Evolutionary conservation across 306 rosid species (phyloP).

Genomic region (Clitoria ternatea): DNA sequence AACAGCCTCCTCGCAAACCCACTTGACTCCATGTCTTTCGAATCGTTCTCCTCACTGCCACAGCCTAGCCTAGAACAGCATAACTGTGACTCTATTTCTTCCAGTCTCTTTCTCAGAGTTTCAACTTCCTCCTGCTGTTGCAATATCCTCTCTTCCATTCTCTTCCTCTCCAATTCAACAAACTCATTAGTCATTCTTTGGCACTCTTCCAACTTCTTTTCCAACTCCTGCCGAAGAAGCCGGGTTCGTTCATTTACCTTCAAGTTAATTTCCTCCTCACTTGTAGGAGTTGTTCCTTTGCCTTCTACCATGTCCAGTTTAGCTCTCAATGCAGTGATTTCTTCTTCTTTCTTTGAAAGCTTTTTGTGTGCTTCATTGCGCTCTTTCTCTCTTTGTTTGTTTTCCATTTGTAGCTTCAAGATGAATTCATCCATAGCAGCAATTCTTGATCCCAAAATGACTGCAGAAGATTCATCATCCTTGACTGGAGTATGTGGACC

Average conservation of each 20-base stretch:
- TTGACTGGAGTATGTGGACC: conserved; percentile 79
- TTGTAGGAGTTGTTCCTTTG: conserved; percentile 38
- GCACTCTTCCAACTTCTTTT: conserved; percentile 84
- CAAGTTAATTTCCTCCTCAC: conserved; percentile 76
- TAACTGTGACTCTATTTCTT: conserved; percentile 80
- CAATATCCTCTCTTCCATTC: conserved; percentile 86
- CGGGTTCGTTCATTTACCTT: conserved; percentile 72
- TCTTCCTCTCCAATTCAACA: conserved; percentile 83
- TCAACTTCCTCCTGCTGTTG: conserved; percentile 96
- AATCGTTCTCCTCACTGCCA: conserved; percentile 26
- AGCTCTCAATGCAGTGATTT: conserved; percentile 64
- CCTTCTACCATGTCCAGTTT: conserved; percentile 48
- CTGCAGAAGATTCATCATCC: conserved; percentile 85
- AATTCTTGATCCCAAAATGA: conserved; percentile 83
- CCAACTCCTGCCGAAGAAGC: conserved; percentile 67
- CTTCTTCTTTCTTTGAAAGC: conserved; percentile 82
- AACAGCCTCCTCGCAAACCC: conserved; percentile 66
- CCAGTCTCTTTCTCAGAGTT: conserved; percentile 67
- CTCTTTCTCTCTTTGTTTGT: conserved; percentile 77
- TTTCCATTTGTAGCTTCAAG: conserved; percentile 82
- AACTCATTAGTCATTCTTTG: conserved; percentile 86
- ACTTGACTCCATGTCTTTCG: conserved; percentile 57
- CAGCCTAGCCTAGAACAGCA: conserved; percentile 39
- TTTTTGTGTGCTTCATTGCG: conserved; percentile 73
- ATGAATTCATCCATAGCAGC: conserved; percentile 96